Conservation (phyloP, 352 stramenopile species). For the Phytophthora citrophthora region DNA sequence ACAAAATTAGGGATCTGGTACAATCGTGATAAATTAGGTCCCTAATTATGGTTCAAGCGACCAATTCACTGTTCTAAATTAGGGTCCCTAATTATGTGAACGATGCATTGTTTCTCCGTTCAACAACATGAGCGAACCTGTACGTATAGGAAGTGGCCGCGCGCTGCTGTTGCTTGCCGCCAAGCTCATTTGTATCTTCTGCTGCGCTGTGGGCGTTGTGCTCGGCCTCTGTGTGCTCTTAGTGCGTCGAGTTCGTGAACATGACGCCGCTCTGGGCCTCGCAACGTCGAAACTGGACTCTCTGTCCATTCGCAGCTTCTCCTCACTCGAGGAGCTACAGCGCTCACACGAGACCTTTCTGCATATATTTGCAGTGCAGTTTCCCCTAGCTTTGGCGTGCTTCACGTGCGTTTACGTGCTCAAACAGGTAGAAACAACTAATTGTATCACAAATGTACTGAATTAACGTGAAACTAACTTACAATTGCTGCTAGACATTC, state of each 20-base stretch:
- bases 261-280: constrained; percentile 46
- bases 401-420: constrained; percentile 81
- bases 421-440: constrained; percentile 61
- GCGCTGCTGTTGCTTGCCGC: constrained; percentile 27
- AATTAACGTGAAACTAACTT: constrained; percentile 12
- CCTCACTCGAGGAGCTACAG: constrained; percentile 67
- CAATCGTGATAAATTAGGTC: too few species aligned
- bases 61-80: too few species aligned
- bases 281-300: constrained; percentile 56
- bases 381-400: constrained; percentile 68
- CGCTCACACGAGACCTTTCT: constrained; percentile 62
- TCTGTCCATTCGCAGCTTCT: constrained; percentile 65
- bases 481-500: constrained; percentile 60
- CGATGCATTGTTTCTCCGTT: background rate
- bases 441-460: constrained; percentile 15
- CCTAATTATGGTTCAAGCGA: too few species aligned
- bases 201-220: constrained; percentile 32
- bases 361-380: constrained; percentile 66
- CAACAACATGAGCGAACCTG: background rate
- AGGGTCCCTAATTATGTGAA: too few species aligned
- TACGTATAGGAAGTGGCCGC: constrained; percentile 10
- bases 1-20: too few species aligned
- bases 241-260: constrained; percentile 52
- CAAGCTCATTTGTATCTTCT: constrained; percentile 63
- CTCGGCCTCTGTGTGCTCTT: constrained; percentile 48